Conservation (phyloP, 495 filamentous ascomycete genomes). For the Lepraria neglecta region DNA sequence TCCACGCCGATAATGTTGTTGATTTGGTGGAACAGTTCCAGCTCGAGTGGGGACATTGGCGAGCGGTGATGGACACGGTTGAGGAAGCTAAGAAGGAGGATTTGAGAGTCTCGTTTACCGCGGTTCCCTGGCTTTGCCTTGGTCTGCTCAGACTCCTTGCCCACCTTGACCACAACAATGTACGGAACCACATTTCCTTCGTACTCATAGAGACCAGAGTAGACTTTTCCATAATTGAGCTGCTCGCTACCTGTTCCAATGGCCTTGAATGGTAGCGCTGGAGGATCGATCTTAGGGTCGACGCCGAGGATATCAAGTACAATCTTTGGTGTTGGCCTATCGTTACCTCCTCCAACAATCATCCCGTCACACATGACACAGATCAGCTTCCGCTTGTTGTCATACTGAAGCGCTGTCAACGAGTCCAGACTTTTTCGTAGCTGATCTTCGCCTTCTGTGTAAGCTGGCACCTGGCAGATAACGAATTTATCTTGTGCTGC, state of each 20-base stretch:
- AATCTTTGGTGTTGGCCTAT: constrained; percentile 94
- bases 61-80: constrained; percentile 93
- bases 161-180: constrained; percentile 90
- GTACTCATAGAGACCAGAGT: constrained; percentile 94
- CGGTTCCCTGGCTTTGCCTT: constrained; percentile 95
- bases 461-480: constrained; percentile 95
- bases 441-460: constrained; percentile 95
- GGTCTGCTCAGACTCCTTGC: constrained; percentile 88
- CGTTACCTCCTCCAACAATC: constrained; percentile 94
- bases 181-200: constrained; percentile 98
- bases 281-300: constrained; percentile 92
- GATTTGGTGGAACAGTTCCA: constrained; percentile 98
- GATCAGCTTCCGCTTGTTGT: constrained; percentile 94
- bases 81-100: constrained; percentile 72
- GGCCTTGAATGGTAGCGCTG: constrained; percentile 84
- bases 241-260: constrained; percentile 86
- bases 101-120: constrained; percentile 95
- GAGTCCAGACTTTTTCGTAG: constrained; percentile 89
- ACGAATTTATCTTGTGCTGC: constrained; percentile 95
- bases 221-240: constrained; percentile 97
- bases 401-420: constrained; percentile 86
- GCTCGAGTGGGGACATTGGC: constrained; percentile 89
- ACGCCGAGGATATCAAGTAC: constrained; percentile 95
- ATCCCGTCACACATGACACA: constrained; percentile 92
- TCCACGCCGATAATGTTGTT: constrained; percentile 99